Evolutionary conservation across 148 eudicot genomes (phyloP), one percentile per base, ranked within the genome.

Genomic region (Rhododendron griersonianum): DNA sequence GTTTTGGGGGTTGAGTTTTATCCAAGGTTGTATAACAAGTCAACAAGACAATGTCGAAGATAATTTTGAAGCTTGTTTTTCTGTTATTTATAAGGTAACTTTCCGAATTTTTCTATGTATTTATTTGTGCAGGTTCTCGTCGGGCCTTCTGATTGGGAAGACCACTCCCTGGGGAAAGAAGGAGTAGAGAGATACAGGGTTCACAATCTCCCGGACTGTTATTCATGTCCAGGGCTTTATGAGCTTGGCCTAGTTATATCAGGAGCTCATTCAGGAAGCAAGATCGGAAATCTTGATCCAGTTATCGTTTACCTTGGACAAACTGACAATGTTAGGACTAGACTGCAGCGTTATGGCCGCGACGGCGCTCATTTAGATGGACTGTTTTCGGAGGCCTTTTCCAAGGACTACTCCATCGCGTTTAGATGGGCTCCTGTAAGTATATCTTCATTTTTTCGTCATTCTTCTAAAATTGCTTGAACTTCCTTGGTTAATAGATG

Each of bases 361-460:
- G 89, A 88, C 18, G 99, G 99, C 21, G 89, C 94, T 48, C 99
- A 96, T 91, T 89, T 95, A 85, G 94, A 92, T 39, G 90, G 91
- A 33, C 89, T 93, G 84, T 94, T 96, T 81, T 89, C 86, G 0
- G 91, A 92, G 14, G 88, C 93, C 79, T 96, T 96, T 65, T 87
- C 91, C 11, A 91, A 90, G 84, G 99, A 95, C 0, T 89, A 55
- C 37, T 88, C 96, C 23, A 88, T 96, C 88, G 92, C 91, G 65
- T 96, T 88, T 81, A 89, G 99, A 86, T 96, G 98, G 97, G 95
- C 99, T 57, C 95, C 92, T 82, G 99, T 96, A 90, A 94, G 99
- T 88, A 79, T 45, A 39, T 67, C 18, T 11, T 77, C 33, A 44
- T 5, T 33, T 35, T 88, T 30, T 59, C 37, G 18, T 14, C 57